These are phyloP conservation scores for Penicillium atrosanguineum DNA, from an alignment of 495 filamentous ascomycete species.

Conservation along the genomic window DNA sequence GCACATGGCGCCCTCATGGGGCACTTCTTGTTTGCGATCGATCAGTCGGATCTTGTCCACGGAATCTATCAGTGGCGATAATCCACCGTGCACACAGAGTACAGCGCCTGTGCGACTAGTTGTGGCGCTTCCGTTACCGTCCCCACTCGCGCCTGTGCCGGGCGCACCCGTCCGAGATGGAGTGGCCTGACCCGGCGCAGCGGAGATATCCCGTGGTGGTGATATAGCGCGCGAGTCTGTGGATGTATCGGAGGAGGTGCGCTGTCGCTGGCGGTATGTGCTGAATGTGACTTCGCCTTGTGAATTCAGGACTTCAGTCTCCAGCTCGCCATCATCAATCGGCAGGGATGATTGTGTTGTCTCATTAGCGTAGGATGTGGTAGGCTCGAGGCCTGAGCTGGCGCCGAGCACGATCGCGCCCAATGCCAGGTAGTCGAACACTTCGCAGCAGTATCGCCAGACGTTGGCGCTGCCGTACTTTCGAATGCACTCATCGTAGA, in stretches of 20 bases:
- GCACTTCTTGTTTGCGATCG: conserved; percentile 97
- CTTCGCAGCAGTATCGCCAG: conserved; percentile 98
- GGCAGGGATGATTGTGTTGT: conserved; percentile 45
- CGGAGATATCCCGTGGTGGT: conserved; percentile 46
- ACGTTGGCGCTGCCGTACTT: conserved; percentile 98
- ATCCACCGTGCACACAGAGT: conserved; percentile 91
- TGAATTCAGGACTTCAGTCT: conserved; percentile 88
- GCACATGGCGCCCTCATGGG: conserved; percentile 98
- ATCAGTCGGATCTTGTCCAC: conserved; percentile 95
- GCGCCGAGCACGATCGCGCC: conserved; percentile 92
- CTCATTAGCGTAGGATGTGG: conserved; percentile 40
- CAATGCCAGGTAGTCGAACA: conserved; percentile 96
- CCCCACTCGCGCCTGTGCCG: conserved; percentile 72
- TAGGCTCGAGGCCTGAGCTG: conserved; percentile 64
- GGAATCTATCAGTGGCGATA: conserved; percentile 86
- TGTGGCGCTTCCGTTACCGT: conserved; percentile 54
- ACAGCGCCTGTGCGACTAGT: conserved; percentile 74
- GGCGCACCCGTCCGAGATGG: conserved; percentile 62
- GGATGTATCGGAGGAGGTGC: conserved; percentile 31
- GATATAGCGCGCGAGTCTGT: conserved; percentile 41
- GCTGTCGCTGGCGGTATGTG: conserved; percentile 54
- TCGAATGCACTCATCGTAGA: conserved; percentile 96
- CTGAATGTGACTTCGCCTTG: conserved; percentile 73
- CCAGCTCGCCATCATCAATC: conserved; percentile 65
- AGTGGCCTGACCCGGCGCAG: conserved; percentile 31